Evolutionary conservation across 768 basidiomycete genomes (phyloP).

Genomic region (Coprinopsis cinerea): DNA sequence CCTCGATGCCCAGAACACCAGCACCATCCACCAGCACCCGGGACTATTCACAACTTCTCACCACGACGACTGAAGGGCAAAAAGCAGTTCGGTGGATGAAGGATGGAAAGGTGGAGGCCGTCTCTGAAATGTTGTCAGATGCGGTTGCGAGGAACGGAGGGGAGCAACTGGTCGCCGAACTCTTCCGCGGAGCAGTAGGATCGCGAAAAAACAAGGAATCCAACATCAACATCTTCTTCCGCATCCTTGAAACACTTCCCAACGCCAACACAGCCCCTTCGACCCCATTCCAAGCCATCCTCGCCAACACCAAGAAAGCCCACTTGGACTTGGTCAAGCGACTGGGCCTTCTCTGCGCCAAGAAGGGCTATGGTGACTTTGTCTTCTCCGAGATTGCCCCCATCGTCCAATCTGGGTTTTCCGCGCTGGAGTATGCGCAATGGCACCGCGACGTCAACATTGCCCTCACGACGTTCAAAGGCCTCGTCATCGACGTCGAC

Average conservation of each 20-base stretch:
- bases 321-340: neutral
- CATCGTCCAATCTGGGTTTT: neutral
- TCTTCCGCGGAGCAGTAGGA: neutral
- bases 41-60: neutral
- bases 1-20: neutral
- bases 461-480: slow-evolving; percentile 3
- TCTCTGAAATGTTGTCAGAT: neutral
- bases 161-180: neutral
- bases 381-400: slow-evolving; percentile 3
- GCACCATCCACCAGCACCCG: neutral
- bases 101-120: neutral
- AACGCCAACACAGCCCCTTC: slow-evolving; percentile 2
- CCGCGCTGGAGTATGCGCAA: neutral
- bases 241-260: slow-evolving; percentile 3
- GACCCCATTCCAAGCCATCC: neutral
- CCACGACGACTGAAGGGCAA: neutral
- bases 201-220: neutral
- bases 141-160: neutral
- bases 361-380: slow-evolving; percentile 10
- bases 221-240: neutral
- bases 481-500: neutral
- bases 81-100: neutral
- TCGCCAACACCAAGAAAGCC: neutral
- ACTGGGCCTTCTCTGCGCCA: slow-evolving; percentile 7
- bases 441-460: neutral